Evolutionary conservation across 2,329 filamentous ascomycete genomes (phyloP).

Genomic region (Aspergillus sp.): DNA sequence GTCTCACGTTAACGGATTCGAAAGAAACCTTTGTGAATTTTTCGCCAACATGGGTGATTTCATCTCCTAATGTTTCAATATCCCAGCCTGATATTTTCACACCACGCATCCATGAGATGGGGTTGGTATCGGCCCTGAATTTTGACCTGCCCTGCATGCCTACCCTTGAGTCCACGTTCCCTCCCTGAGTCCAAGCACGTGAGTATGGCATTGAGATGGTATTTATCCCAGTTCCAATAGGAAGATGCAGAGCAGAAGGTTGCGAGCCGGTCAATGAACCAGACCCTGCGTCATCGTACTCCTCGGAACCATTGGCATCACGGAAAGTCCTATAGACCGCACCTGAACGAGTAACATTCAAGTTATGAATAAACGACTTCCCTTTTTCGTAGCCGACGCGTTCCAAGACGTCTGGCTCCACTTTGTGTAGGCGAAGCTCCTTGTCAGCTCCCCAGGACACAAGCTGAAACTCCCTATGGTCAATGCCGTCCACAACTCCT

Average conservation of each 20-base stretch:
- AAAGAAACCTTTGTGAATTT: conserved; percentile 55
- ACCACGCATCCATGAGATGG: conserved; percentile 58
- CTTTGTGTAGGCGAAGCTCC: conserved; percentile 67
- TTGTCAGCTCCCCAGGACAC: conserved; percentile 89
- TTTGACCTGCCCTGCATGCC: conserved; percentile 43
- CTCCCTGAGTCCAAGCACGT: conserved; percentile 38
- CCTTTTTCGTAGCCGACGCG: conserved; percentile 68
- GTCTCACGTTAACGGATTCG: conserved; percentile 49
- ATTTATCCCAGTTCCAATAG: conserved; percentile 36
- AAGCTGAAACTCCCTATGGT: conserved; percentile 82
- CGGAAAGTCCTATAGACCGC: conserved; percentile 80
- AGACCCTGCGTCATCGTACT: conserved; percentile 45
- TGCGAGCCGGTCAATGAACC: conserved; percentile 21
- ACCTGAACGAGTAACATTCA: conserved; percentile 72
- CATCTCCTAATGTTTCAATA: conserved; percentile 50
- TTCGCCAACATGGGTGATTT: conserved; percentile 53
- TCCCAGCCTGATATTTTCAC: conserved; percentile 52
- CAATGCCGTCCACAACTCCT: conserved; percentile 57
- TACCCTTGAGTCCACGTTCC: conserved; percentile 41
- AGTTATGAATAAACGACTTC: conserved; percentile 52
- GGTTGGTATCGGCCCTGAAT: conserved; percentile 45
- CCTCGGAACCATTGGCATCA: conserved; percentile 54
- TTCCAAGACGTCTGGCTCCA: conserved; percentile 56
- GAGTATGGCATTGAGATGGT: conserved; percentile 47
- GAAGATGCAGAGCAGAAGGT: conserved; percentile 9